Conservation (phyloP, 345 rosid genomes). For the Linum tenue region DNA sequence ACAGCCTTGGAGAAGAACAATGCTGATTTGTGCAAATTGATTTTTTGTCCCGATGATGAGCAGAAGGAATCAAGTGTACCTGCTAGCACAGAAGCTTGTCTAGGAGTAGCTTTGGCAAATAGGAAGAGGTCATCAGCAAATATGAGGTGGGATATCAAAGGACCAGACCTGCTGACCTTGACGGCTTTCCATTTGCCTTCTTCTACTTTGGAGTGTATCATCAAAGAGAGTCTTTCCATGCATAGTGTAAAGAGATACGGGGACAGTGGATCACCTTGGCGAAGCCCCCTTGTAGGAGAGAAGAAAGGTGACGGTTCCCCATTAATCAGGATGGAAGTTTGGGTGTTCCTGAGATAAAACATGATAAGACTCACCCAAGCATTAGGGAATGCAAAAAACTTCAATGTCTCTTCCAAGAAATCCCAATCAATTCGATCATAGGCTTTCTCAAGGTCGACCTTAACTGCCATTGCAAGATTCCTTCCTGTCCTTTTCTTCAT, state of each 20-base stretch:
- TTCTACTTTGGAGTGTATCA: neutral
- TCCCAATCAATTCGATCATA: too few relatives aligned
- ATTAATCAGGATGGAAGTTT: neutral
- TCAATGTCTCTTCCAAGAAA: neutral
- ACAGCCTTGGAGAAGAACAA: neutral
- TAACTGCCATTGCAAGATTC: neutral
- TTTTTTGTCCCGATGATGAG: neutral
- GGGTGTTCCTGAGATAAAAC: neutral
- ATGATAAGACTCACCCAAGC: neutral
- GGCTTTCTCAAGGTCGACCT: neutral
- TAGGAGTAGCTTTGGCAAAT: neutral
- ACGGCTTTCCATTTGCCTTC: neutral
- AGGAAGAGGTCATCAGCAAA: neutral
- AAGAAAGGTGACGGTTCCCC: neutral
- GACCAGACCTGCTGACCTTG: neutral
- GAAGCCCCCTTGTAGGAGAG: neutral
- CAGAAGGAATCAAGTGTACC: neutral
- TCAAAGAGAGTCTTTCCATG: neutral
- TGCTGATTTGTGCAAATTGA: neutral
- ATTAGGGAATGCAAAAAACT: neutral
- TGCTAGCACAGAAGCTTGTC: neutral
- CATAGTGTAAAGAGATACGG: neutral
- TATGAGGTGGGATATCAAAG: neutral
- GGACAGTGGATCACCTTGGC: constrained; percentile 1
- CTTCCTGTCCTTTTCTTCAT: neutral